These are phyloP conservation scores for Hyaloscypha hepaticicola DNA, from an alignment of 495 filamentous ascomycete genomes.

Conservation along the genomic window DNA sequence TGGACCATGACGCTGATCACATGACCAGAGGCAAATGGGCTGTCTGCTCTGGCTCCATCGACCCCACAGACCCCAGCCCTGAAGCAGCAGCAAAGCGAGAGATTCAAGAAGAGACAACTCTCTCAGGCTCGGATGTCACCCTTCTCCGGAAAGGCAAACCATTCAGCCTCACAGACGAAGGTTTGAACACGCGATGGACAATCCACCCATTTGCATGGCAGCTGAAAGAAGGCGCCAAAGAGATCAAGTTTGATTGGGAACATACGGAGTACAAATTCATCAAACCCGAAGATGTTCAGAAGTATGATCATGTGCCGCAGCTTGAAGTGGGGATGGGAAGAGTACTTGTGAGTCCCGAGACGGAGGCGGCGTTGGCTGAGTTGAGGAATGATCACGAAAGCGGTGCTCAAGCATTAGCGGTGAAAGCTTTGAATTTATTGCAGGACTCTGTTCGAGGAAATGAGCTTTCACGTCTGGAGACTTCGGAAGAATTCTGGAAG, in stretches of 20 bases:
- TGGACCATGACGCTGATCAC: conserved; percentile 4
- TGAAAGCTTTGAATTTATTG: conserved; percentile 47
- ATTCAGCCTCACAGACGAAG: conserved; percentile 54
- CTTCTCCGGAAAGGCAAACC: conserved; percentile 58
- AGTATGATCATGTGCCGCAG: conserved; percentile 53
- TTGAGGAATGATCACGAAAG: conserved; percentile 54
- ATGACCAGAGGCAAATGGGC: conserved; percentile 31
- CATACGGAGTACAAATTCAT: conserved; percentile 59
- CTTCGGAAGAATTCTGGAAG: conserved; percentile 50
- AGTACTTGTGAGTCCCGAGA: conserved; percentile 51
- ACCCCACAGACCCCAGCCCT: conserved; percentile 47
- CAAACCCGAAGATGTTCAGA: conserved; percentile 43
- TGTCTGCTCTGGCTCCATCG: conserved; percentile 49
- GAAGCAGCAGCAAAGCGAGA: conserved; percentile 60
- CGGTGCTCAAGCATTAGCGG: conserved; percentile 56
- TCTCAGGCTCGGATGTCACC: conserved; percentile 45
- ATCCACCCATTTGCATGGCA: conserved; percentile 62
- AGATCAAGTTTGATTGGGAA: conserved; percentile 62
- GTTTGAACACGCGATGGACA: conserved; percentile 57
- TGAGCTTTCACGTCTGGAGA: conserved; percentile 25
- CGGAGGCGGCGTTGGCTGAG: conserved; percentile 44
- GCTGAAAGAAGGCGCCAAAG: conserved; percentile 39
- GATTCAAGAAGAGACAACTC: conserved; percentile 59
- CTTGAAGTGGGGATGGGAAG: conserved; percentile 54
- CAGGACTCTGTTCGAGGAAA: conserved; percentile 39